Evolutionary conservation across 2,329 filamentous ascomycete species (phyloP), one percentile per base, ranked within the genome.

Genomic region (Rhynchosporium agropyri): DNA sequence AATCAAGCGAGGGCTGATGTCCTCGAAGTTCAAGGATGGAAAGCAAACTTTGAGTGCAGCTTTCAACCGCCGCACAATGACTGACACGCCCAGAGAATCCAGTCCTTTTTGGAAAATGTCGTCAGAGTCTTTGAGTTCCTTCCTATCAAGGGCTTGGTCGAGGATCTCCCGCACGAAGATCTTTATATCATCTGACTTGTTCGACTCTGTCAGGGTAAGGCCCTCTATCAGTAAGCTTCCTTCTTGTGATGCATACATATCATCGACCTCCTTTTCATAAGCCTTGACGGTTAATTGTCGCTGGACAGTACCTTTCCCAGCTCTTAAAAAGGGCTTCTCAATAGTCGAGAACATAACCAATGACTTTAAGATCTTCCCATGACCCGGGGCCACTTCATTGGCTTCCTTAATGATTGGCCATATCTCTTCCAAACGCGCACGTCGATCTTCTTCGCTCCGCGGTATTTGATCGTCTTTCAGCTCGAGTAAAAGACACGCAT

Each of bases 241-340:
- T 46, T 63, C 55, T 38, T 62, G 58, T 3, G 29, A 51, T 26
- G 48, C 38, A 60, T 78, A 79, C 0, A 79, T 62, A 0, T 66
- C 51, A 20, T 77, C 72, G 3, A 79, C 42, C 61, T 77, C 73
- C 0, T 67, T n/a, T 9, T 65, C 60, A 57, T 76, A 78, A 13
- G 71, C 38, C 5, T 70, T 63, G 2, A 76, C 20, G 3, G 74
- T 74, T 20, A 64, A 51, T 26, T 64, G 63, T 8, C 76, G 68
- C 60, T 76, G 76, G 1, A 78, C 65, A 1, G 76, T 78, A 1
- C 77, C 77, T 61, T 79, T 79, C 0, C 69, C 69, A 5, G 76
- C 71, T 48, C 75, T 71, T 0, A 72, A 64, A 60, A 78, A 72
- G 0, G 76, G 75, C 66, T 75, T 76, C 0, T 69, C 70, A 1